Evolutionary conservation across 1,139 yeast species (phyloP).

Genomic region (Candida dubliniensis): DNA sequence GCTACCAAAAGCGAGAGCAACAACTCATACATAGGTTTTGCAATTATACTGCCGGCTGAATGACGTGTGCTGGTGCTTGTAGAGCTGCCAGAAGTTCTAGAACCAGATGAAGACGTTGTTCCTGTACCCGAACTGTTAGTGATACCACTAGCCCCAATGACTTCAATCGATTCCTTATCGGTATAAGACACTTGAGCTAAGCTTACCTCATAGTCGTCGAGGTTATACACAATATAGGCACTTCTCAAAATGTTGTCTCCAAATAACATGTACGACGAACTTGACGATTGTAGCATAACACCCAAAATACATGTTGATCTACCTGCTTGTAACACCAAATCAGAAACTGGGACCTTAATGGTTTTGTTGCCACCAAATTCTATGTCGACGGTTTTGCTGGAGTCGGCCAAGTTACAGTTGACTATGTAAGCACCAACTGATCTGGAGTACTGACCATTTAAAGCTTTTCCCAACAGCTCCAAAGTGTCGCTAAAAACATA

Average conservation of each 20-base stretch:
- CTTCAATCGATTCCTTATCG: conserved; percentile 4
- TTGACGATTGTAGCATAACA: conserved; percentile 23
- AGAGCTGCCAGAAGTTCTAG: background rate
- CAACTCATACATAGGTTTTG: background rate
- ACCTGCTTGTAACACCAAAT: conserved; percentile 23
- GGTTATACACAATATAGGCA: conserved; percentile 77
- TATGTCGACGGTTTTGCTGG: conserved; percentile 22
- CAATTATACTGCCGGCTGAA: background rate
- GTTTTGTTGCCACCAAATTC: conserved; percentile 37
- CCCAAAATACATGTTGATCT: conserved; percentile 31
- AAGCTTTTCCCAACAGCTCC: conserved; percentile 25
- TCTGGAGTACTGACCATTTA: conserved; percentile 25
- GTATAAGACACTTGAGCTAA: conserved; percentile 61
- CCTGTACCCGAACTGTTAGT: conserved; percentile 3
- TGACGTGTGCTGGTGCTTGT: background rate
- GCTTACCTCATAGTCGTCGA: conserved; percentile 63
- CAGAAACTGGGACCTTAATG: conserved; percentile 37
- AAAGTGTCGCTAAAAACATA: conserved; percentile 31
- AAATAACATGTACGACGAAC: conserved; percentile 30
- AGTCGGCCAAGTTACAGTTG: conserved; percentile 13
- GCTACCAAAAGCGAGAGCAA: background rate
- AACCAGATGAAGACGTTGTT: background rate
- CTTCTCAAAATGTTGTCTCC: conserved; percentile 77
- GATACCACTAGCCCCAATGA: conserved; percentile 2
- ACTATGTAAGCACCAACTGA: conserved; percentile 27